Percentiles rank a stretch among this genome's conserved stretches.
These are phyloP conservation scores for Pseudodiploospora longispora DNA, from an alignment of 2,329 filamentous ascomycete species.

Conservation along the genomic window DNA sequence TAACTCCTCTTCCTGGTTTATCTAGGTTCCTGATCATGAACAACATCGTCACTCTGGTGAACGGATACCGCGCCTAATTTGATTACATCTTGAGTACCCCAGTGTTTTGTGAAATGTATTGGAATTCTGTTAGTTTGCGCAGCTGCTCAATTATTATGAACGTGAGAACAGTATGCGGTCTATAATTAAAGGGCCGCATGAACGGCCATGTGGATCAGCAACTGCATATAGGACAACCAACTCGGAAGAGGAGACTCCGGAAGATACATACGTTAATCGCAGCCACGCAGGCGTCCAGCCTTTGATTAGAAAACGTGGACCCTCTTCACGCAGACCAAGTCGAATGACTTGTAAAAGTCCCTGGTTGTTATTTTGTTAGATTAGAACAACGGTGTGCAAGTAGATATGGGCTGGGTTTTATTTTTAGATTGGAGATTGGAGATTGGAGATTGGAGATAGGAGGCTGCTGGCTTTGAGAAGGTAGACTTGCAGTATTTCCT, in stretches of 20 bases:
- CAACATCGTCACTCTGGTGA: too few relatives aligned
- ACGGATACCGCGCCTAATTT: too few relatives aligned
- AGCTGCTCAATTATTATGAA: slow-evolving; percentile 40
- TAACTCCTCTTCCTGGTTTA: too few relatives aligned
- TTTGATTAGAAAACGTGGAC: slow-evolving; percentile 34
- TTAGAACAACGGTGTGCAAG: not conserved
- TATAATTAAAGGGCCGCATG: slow-evolving; percentile 7
- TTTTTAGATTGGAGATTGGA: not conserved
- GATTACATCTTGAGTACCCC: too few relatives aligned
- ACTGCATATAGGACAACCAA: too few relatives aligned
- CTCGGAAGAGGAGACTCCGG: too few relatives aligned
- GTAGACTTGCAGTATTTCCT: slow-evolving; percentile 15
- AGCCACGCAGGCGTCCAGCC: slow-evolving; percentile 39
- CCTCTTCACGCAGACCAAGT: slow-evolving; percentile 29
- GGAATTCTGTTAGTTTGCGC: slow-evolving; percentile 20
- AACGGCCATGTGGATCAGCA: slow-evolving; percentile 7
- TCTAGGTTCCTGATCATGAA: too few relatives aligned
- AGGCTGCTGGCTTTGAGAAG: too few relatives aligned
- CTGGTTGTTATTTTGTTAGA: slow-evolving; percentile 9
- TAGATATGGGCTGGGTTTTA: not conserved
- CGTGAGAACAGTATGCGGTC: slow-evolving; percentile 36
- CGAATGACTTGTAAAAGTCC: slow-evolving; percentile 25
- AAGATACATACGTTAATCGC: slow-evolving; percentile 28
- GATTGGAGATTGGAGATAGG: not conserved
- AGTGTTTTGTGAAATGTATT: too few relatives aligned